phyloP scores from a whole-genome alignment of 2,329 filamentous ascomycete species.

The Torrubiella hemipterigena region DNA sequence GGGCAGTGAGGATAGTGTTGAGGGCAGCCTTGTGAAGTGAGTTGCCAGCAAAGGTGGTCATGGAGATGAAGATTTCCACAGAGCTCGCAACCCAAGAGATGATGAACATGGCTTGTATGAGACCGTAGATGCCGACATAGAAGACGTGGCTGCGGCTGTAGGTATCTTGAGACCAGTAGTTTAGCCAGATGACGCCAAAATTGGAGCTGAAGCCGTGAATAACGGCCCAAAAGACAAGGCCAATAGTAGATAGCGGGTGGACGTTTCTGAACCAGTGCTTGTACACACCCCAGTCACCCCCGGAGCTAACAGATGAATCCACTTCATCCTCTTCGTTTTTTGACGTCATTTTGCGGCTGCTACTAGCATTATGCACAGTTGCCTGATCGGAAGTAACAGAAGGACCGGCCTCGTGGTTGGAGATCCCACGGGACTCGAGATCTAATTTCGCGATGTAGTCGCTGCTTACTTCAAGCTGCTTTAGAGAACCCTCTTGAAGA shows the following conservation, averaged over 20 bases:
- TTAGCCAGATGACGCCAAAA: slow-evolving; percentile 26
- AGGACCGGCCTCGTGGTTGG: slow-evolving; percentile 3
- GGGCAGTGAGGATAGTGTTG: slow-evolving; percentile 21
- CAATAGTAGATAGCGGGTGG: slow-evolving; percentile 6
- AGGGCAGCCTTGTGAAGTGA: slow-evolving; percentile 21
- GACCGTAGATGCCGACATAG: slow-evolving; percentile 17
- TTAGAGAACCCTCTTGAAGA: slow-evolving; percentile 25
- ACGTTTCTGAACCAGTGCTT: slow-evolving; percentile 20
- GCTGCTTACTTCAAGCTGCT: slow-evolving; percentile 9
- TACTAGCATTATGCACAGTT: neutral
- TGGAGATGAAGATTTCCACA: slow-evolving; percentile 11
- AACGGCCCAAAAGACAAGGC: slow-evolving; percentile 11
- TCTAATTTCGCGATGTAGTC: neutral
- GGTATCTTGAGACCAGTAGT: slow-evolving; percentile 24
- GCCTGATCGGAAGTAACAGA: slow-evolving; percentile 2
- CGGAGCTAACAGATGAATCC: no score
- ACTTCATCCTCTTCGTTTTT: slow-evolving; percentile 11
- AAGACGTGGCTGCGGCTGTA: slow-evolving; percentile 7
- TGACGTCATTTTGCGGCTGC: slow-evolving; percentile 6
- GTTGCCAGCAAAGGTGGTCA: slow-evolving; percentile 17
- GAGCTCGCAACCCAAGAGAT: slow-evolving; percentile 9
- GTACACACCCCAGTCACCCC: no score
- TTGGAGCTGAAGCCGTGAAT: slow-evolving; percentile 15
- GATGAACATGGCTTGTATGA: slow-evolving; percentile 16
- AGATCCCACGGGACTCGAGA: neutral